Base-by-base conservation (phyloP, 2,329 filamentous ascomycete genomes). In the Cytospora chrysosperma region DNA sequence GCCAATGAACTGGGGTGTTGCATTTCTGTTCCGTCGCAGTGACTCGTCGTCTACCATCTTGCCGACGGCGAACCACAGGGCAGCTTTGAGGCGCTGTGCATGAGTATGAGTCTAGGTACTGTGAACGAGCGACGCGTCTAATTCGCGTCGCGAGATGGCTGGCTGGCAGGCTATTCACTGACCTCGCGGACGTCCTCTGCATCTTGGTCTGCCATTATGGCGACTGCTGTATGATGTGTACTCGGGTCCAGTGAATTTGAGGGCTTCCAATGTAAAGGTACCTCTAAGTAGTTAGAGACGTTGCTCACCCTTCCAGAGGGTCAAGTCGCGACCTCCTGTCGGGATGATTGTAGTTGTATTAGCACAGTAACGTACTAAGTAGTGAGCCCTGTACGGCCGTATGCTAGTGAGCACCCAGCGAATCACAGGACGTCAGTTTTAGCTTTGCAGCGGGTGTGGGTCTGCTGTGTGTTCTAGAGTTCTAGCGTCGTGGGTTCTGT, bases 1-100 rank as follows among this genome's bases (percentile, higher is more conserved):
- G 10, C 89, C 92, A 69, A 96, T 96, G 75, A 96, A 97, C 72
- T 96, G 92, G 1, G 92, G 92, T 28, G 94, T 97, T 8, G 93
- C 92, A 75, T 96, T 97, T 67, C 92, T 84, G 72, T 91, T 87
- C 30, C 88, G 81, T 62, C 84, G 81, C 32, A 92, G 78, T 21
- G 88, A 89, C 73, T 96, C 90, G 68, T 94, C 88, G 74, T 98
- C 94, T 67, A 97, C 91, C 65, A 96, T 94, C 73, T 92, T 90
- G 68, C 92, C 91, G 65, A 96, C 85, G 27, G 88, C 85, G 72
- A 89, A 89, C 92, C 92, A 96, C 27, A 96, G 85, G 17, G 91
- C 90, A 40, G 90, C 87, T 80, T 96, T 96, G 70, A 95, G 85
- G 67, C 89, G 88, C 89, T 97, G 68, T 49, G 49, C 13, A 55